Percentiles rank a stretch among this genome's conserved stretches.
Evolutionary conservation across 140 eudicot species (phyloP).

Genomic region (Anethum foeniculum): DNA sequence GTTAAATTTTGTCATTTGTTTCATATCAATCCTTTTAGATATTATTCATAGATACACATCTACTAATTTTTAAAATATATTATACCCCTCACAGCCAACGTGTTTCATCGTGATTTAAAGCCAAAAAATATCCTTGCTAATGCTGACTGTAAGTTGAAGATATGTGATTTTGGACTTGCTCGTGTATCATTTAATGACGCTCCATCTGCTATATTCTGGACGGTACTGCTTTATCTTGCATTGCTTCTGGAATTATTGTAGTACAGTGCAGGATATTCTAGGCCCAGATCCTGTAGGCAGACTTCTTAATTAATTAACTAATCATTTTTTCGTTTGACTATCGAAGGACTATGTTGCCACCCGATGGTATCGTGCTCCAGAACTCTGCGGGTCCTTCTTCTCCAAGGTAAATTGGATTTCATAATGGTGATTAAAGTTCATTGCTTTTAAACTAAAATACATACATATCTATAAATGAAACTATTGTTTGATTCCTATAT

Average conservation of each 20-base stretch:
- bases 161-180: conserved; percentile 83
- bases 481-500: background rate
- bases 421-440: background rate
- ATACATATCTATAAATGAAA: background rate
- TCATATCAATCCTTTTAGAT: background rate
- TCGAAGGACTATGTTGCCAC: conserved; percentile 90
- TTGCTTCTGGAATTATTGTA: background rate
- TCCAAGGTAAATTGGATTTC: conserved; percentile 51
- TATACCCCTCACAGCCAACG: conserved; percentile 49
- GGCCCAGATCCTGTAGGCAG: background rate
- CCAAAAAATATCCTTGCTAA: conserved; percentile 88
- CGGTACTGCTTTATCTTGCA: conserved; percentile 28
- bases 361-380: conserved; percentile 98
- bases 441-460: background rate
- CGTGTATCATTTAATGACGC: conserved; percentile 73
- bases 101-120: conserved; percentile 86
- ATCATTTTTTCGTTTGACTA: conserved; percentile 8
- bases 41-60: background rate
- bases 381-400: conserved; percentile 90
- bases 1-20: conserved; percentile 16
- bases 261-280: background rate
- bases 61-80: background rate
- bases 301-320: background rate
- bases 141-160: conserved; percentile 68
- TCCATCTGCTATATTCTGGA: conserved; percentile 76